phyloP scores from a whole-genome alignment of 768 basidiomycete species.

The Polyporus arcularius region DNA sequence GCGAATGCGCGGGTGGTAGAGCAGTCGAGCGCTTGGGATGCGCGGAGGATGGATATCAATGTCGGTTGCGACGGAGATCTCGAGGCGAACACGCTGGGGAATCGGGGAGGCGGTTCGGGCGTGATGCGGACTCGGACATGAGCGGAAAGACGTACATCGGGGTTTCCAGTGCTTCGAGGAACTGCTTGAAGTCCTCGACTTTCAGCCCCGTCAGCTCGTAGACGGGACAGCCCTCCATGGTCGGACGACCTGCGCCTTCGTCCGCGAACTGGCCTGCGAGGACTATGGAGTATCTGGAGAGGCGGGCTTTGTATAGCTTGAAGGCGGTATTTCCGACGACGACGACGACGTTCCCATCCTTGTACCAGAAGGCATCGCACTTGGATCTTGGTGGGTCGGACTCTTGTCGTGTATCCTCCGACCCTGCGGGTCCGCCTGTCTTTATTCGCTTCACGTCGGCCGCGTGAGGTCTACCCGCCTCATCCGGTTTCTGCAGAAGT shows the following conservation, averaged over 20 bases:
- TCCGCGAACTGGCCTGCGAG: constrained; percentile 30
- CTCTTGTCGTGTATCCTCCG: no score
- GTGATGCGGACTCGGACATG: background rate
- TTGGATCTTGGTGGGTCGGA: background rate
- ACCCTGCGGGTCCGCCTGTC: no score
- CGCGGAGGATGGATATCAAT: no score
- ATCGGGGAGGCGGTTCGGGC: background rate
- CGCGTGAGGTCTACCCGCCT: no score
- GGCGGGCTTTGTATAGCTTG: constrained; percentile 34
- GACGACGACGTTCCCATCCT: constrained; percentile 37
- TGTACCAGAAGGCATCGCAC: constrained; percentile 32
- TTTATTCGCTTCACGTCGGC: no score
- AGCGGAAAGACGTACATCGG: constrained; percentile 29
- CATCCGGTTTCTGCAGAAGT: no score
- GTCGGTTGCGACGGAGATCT: no score
- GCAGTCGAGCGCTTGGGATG: constrained; percentile 28
- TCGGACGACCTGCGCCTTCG: constrained; percentile 1
- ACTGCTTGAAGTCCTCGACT: constrained; percentile 33
- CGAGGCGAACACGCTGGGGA: no score
- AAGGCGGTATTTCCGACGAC: constrained; percentile 35
- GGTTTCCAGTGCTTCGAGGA: constrained; percentile 35
- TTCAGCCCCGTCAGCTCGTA: constrained; percentile 27
- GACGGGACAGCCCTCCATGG: constrained; percentile 18
- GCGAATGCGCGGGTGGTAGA: constrained; percentile 29
- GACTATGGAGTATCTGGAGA: constrained; percentile 32